Percentiles rank a stretch among this genome's conserved stretches.
Evolutionary conservation across 1,139 yeast genomes (phyloP).

Genomic region (Suhomyces terraborum): DNA sequence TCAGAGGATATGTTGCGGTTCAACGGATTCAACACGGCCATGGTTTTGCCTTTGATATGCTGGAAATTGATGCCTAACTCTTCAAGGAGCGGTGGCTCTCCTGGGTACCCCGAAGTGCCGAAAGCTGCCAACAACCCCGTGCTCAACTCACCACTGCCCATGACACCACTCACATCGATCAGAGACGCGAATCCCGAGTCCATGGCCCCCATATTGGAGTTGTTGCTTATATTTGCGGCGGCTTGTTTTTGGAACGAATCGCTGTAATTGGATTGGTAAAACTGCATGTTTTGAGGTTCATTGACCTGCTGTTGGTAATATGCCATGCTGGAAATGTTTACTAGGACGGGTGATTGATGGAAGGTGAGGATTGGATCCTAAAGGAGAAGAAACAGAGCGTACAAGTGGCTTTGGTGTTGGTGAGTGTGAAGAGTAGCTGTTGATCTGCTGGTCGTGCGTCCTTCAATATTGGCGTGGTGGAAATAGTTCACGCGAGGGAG

Average conservation of each 20-base stretch:
- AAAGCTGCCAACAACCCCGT: conserved; percentile 88
- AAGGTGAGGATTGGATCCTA: background rate
- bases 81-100: conserved; percentile 89
- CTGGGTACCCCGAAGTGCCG: conserved; percentile 90
- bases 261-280: conserved; percentile 47
- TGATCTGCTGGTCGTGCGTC: conserved; percentile 7
- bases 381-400: background rate
- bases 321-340: conserved; percentile 29
- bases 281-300: conserved; percentile 46
- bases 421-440: background rate
- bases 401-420: background rate
- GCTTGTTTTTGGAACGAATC: conserved; percentile 30
- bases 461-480: conserved; percentile 1
- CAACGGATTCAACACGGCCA: conserved; percentile 82
- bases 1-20: conserved; percentile 62
- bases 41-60: conserved; percentile 83
- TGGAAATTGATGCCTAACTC: conserved; percentile 91
- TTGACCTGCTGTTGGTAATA: conserved; percentile 41
- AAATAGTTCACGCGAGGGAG: background rate
- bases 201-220: conserved; percentile 39
- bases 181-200: conserved; percentile 40
- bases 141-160: conserved; percentile 61
- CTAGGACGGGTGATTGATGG: background rate
- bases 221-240: conserved; percentile 13
- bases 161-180: conserved; percentile 48